These are phyloP conservation scores for Urtica urens DNA, from an alignment of 306 rosid species.

Conservation along the genomic window DNA sequence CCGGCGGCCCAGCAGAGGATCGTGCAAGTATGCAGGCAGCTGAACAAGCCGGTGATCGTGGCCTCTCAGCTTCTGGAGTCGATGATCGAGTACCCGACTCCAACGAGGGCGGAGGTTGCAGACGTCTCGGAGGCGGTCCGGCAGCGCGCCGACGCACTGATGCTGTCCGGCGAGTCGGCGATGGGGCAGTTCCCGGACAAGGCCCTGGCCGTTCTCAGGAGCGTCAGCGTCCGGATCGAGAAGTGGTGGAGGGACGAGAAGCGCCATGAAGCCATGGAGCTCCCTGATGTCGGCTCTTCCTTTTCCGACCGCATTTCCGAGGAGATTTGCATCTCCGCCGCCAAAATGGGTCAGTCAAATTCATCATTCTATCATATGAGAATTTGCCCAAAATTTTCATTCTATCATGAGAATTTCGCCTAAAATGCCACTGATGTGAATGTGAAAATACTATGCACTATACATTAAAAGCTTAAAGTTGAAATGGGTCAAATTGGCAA, in stretches of 20 bases:
- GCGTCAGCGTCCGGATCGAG: conserved; percentile 93
- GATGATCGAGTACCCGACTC: conserved; percentile 97
- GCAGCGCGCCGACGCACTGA: conserved; percentile 97
- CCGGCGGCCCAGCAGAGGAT: conserved; percentile 91
- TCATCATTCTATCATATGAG: conserved; percentile 5
- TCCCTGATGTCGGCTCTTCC: conserved; percentile 61
- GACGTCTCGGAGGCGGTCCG: conserved; percentile 99
- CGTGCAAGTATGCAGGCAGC: conserved; percentile 88
- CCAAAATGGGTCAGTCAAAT: conserved; percentile 82
- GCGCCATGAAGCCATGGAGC: conserved; percentile 67
- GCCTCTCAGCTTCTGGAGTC: conserved; percentile 98
- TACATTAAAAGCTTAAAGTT: too few relatives aligned
- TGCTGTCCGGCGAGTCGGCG: conserved; percentile 99
- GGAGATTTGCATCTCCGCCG: conserved; percentile 93
- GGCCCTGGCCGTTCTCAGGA: conserved; percentile 88
- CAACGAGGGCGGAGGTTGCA: conserved; percentile 98
- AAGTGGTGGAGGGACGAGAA: conserved; percentile 99
- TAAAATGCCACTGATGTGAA: too few relatives aligned
- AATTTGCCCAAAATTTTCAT: too few relatives aligned
- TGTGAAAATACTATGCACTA: too few relatives aligned
- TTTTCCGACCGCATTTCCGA: conserved; percentile 79
- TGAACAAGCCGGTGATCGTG: conserved; percentile 93
- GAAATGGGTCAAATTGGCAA: too few relatives aligned
- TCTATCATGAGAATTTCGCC: too few relatives aligned
- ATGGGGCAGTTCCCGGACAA: conserved; percentile 99